Percentiles rank a stretch among this genome's conserved stretches.
These are phyloP conservation scores for Polytrichum commune DNA, from an alignment of 225 moss, liverwort and hornwort species.

Conservation along the genomic window DNA sequence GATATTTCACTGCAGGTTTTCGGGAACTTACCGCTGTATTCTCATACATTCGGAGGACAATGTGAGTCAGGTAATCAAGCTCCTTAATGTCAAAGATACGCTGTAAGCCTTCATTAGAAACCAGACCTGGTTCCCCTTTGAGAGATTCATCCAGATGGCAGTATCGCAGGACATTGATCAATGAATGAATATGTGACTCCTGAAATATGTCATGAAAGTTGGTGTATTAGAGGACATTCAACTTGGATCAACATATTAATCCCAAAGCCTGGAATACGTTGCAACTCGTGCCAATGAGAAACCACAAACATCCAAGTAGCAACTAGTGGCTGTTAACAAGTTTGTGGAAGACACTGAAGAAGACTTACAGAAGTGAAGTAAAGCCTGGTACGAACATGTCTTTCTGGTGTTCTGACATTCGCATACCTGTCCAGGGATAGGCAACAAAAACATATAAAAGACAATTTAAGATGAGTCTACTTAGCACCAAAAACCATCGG, in stretches of 20 bases:
- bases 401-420: slow-evolving; percentile 97
- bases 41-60: slow-evolving; percentile 95
- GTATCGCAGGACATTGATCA: slow-evolving; percentile 95
- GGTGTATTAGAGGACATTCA: background rate
- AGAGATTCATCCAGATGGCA: slow-evolving; percentile 91
- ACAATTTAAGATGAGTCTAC: background rate
- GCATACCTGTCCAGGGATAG: slow-evolving; percentile 71
- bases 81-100: slow-evolving; percentile 90
- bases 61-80: slow-evolving; percentile 95
- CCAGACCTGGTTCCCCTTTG: slow-evolving; percentile 81
- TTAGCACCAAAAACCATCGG: background rate
- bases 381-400: slow-evolving; percentile 94
- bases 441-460: background rate
- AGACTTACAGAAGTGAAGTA: slow-evolving; percentile 94
- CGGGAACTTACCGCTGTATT: slow-evolving; percentile 68
- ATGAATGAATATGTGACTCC: slow-evolving; percentile 98
- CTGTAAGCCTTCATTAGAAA: slow-evolving; percentile 71
- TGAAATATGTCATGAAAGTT: slow-evolving; percentile 19
- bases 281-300: background rate
- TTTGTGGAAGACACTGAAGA: too few relatives aligned
- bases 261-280: slow-evolving; percentile 4
- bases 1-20: background rate
- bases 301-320: background rate
- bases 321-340: too few relatives aligned
- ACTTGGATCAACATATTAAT: background rate